Evolutionary conservation across 176 grass and related monocot genomes (phyloP).

Genomic region (Oryza brachyantha): DNA sequence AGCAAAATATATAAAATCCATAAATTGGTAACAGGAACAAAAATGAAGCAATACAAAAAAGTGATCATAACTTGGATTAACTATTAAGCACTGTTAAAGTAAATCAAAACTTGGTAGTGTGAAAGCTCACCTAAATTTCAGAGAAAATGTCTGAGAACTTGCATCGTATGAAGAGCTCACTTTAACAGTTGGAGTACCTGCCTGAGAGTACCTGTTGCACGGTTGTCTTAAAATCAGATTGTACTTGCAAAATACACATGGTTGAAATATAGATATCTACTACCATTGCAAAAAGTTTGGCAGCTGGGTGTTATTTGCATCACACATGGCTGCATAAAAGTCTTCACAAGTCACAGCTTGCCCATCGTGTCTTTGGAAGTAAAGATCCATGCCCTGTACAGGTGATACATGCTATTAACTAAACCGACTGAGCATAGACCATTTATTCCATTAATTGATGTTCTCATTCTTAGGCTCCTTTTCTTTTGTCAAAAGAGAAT

Average conservation of each 20-base stretch:
- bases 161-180: slow-evolving; percentile 74
- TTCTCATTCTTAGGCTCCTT: not conserved
- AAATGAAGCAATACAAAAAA: slow-evolving; percentile 4
- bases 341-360: slow-evolving; percentile 99
- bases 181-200: slow-evolving; percentile 73
- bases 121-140: slow-evolving; percentile 74
- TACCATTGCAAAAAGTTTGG: slow-evolving; percentile 93
- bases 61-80: not conserved
- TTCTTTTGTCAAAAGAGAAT: not conserved
- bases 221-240: slow-evolving; percentile 20
- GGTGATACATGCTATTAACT: slow-evolving; percentile 1
- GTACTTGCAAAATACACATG: not conserved
- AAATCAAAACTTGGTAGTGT: not conserved
- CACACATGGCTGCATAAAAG: slow-evolving; percentile 95
- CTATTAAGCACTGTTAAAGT: not conserved
- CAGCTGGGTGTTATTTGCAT: slow-evolving; percentile 87
- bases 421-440: slow-evolving; percentile 16
- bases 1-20: slow-evolving; percentile 4
- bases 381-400: slow-evolving; percentile 94
- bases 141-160: slow-evolving; percentile 62
- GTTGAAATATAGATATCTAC: not conserved
- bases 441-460: slow-evolving; percentile 9
- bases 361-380: slow-evolving; percentile 96
- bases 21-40: not conserved
- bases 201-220: slow-evolving; percentile 86